Conservation (phyloP, 176 grass and related monocot species). For the Oryza longistaminata region DNA sequence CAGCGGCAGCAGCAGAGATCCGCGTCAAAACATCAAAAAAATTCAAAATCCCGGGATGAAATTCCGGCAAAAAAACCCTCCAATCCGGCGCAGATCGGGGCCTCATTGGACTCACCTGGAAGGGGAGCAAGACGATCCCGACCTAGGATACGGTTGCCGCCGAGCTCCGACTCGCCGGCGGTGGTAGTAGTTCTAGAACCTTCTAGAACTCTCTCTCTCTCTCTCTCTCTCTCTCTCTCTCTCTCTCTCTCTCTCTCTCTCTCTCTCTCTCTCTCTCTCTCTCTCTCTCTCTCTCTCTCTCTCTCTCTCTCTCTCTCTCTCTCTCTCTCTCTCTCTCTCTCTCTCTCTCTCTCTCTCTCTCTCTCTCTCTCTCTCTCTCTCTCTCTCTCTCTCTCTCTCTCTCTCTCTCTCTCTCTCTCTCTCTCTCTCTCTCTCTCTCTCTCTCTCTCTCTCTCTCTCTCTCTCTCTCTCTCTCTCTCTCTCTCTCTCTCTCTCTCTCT, state of each 20-base stretch:
- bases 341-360: too few species aligned
- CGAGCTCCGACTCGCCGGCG: not conserved
- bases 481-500: too few species aligned
- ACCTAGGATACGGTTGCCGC: not conserved
- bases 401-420: too few species aligned
- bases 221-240: not conserved
- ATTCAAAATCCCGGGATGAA: constrained; percentile 8
- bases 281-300: too few species aligned
- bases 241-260: not conserved
- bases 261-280: too few species aligned
- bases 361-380: too few species aligned
- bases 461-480: too few species aligned
- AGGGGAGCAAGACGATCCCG: not conserved
- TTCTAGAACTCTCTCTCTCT: constrained; percentile 18
- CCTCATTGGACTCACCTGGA: not conserved
- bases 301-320: too few species aligned
- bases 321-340: too few species aligned
- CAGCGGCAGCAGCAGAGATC: not conserved
- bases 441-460: too few species aligned
- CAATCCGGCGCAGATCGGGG: not conserved
- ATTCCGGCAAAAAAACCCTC: not conserved
- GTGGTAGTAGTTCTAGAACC: constrained; percentile 19
- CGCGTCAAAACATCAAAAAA: not conserved
- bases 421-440: too few species aligned
- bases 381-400: too few species aligned